A percentile compares a stretch with the other conserved stretches of the same genome.
These are phyloP conservation scores for Pichia pseudocactophila DNA, from an alignment of 805 yeast genomes.

Conservation along the genomic window DNA sequence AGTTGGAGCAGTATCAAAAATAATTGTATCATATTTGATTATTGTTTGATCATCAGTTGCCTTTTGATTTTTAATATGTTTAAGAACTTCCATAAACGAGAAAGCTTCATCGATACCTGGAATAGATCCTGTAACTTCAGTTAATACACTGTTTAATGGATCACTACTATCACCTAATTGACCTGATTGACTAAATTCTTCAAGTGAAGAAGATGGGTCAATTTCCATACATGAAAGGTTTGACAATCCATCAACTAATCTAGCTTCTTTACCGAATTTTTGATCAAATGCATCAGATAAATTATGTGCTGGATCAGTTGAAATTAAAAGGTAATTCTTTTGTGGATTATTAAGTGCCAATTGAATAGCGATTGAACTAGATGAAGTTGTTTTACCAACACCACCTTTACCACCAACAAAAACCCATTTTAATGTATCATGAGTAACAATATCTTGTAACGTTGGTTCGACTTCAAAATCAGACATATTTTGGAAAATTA, in stretches of 20 bases:
- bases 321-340: slow-evolving; percentile 78
- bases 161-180: slow-evolving; percentile 41
- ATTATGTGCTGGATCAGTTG: slow-evolving; percentile 98
- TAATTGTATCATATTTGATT: slow-evolving; percentile 71
- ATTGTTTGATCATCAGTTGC: slow-evolving; percentile 22
- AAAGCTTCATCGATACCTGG: slow-evolving; percentile 99
- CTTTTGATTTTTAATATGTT: slow-evolving; percentile 78
- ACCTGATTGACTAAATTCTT: slow-evolving; percentile 50
- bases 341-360: slow-evolving; percentile 74
- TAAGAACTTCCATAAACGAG: slow-evolving; percentile 95
- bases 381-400: slow-evolving; percentile 97
- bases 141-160: slow-evolving; percentile 67
- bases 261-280: slow-evolving; percentile 94
- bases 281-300: slow-evolving; percentile 97
- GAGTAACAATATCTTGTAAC: slow-evolving; percentile 51
- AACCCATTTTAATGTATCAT: slow-evolving; percentile 81
- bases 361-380: slow-evolving; percentile 91
- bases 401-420: slow-evolving; percentile 99
- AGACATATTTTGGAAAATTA: slow-evolving; percentile 14
- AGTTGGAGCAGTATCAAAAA: slow-evolving; percentile 99
- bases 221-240: slow-evolving; percentile 97
- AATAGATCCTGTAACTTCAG: slow-evolving; percentile 86
- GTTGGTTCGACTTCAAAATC: slow-evolving; percentile 66
- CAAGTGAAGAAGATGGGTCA: slow-evolving; percentile 90
- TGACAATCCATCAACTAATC: slow-evolving; percentile 79